Evolutionary conservation across 2,329 filamentous ascomycete species (phyloP).

Genomic region (Tolypocladium pustulatum): DNA sequence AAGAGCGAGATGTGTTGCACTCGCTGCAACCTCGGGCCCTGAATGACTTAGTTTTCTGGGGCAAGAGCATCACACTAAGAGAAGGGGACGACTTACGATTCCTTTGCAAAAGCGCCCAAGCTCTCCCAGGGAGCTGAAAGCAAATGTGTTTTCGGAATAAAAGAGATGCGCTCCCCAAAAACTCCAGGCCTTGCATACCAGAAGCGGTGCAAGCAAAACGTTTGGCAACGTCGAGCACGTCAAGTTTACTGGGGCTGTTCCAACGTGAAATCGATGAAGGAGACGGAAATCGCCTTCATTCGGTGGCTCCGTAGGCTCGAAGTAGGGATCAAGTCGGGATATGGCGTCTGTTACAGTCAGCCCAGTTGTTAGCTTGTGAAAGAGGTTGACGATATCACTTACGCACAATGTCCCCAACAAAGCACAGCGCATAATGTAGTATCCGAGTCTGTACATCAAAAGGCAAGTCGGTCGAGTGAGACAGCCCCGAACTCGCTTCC

Average conservation of each 20-base stretch:
- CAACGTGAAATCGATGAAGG: not conserved
- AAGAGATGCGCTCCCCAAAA: not conserved
- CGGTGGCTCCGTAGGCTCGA: not conserved
- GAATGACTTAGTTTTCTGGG: not conserved
- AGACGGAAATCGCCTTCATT: not conserved
- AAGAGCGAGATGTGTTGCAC: constrained; percentile 29
- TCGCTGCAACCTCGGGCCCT: constrained; percentile 25
- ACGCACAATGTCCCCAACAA: not conserved
- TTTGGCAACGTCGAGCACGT: not conserved
- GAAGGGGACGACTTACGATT: not conserved
- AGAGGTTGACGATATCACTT: not conserved
- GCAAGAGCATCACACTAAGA: not conserved
- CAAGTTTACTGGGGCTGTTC: not conserved
- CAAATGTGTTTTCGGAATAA: not conserved
- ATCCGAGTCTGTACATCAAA: not conserved
- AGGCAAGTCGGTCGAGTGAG: not conserved
- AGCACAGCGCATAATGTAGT: not conserved
- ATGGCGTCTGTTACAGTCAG: not conserved
- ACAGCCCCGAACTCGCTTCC: not conserved
- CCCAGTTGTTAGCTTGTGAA: not conserved
- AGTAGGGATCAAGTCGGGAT: not conserved
- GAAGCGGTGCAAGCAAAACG: not conserved
- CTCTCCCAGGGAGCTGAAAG: not conserved
- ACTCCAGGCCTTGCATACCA: not conserved
- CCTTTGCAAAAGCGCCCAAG: not conserved